Percentiles rank a stretch among this genome's conserved stretches.
Evolutionary conservation across 805 yeast species (phyloP).

Genomic region (Blastobotrys chiropterorum): DNA sequence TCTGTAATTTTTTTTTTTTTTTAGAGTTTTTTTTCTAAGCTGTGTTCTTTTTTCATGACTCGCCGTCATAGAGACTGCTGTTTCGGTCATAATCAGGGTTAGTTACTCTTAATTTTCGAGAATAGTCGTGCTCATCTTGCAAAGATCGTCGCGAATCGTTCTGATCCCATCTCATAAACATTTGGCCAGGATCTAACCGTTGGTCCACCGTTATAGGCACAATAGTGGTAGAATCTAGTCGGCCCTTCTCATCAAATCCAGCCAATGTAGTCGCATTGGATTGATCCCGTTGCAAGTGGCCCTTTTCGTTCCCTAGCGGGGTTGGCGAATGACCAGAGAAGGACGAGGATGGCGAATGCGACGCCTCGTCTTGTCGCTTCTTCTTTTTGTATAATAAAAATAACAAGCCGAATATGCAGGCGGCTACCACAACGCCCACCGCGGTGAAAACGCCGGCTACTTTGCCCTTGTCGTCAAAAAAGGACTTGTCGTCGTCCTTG

Average conservation of each 20-base stretch:
- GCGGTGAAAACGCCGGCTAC: conserved; percentile 83
- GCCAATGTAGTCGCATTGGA: conserved; percentile 18
- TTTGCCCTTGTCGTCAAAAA: conserved; percentile 64
- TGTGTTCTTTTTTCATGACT: neutral
- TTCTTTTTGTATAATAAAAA: conserved; percentile 33
- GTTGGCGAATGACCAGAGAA: conserved; percentile 9
- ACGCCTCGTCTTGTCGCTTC: conserved; percentile 14
- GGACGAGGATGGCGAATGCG: conserved; percentile 13
- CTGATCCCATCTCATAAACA: conserved; percentile 43
- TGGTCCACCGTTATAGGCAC: conserved; percentile 45
- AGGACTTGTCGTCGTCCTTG: conserved; percentile 30
- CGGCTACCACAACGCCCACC: conserved; percentile 58
- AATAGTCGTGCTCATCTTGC: conserved; percentile 53
- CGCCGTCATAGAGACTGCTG: neutral
- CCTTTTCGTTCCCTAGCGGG: neutral
- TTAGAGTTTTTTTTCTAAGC: neutral
- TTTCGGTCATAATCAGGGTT: conserved; percentile 33
- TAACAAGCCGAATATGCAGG: conserved; percentile 38
- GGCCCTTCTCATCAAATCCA: conserved; percentile 23
- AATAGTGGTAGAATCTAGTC: conserved; percentile 26
- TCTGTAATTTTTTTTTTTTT: too few relatives aligned
- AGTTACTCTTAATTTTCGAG: conserved; percentile 48
- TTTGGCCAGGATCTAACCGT: conserved; percentile 51
- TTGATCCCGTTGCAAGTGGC: conserved; percentile 12
- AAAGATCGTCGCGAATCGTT: conserved; percentile 42